Evolutionary conservation across 805 yeast species (phyloP), one percentile per base, ranked within the genome.

Genomic region (Nakazawaea populi): DNA sequence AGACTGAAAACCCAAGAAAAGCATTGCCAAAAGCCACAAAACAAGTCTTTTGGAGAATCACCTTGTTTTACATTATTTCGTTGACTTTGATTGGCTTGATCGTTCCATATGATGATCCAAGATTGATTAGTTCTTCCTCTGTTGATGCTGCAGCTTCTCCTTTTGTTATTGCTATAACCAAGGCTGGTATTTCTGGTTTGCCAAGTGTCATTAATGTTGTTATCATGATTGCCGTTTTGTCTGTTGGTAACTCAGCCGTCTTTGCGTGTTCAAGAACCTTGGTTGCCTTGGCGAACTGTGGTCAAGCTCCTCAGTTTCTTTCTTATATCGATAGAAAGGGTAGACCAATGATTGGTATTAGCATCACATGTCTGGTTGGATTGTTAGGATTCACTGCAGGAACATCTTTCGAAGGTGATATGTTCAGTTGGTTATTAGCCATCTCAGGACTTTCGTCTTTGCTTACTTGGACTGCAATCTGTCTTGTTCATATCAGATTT

Each of bases 401-500:
- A 5, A 77, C 85, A 40, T 66, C 74, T 8, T 68, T 75, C 52
- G 72, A 82, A 58, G 75, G 74, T 47, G 76, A 68, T 6, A 84
- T 85, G 31, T 88, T 87, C 69, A 72, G 73, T 56, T 87, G 94
- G 94, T 67, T 87, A 66, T 71, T 85, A 59, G 86, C 91, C n/a
- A 66, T 87, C 35, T 82, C 89, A 40, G 91, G 91, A 54, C 71
- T 87, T 55, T 81, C 90, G 0, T 82, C 90, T n/a, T 72, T 87
- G 53, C 80, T 85, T 67, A 83, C 88, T 36, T 87, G 96, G 96
- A 85, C 83, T 47, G 78, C 89, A 6, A 82, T 87, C 55, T 82
- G 85, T 61, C 67, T 77, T 41, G 79, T 84, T 43, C 91, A 85
- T 61, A 68, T 87, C 47, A 73, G 91, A 58, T 85, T 85, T 69